Conservation (phyloP, 2,329 filamentous ascomycete genomes). For the Aspergillus chevalieri region DNA sequence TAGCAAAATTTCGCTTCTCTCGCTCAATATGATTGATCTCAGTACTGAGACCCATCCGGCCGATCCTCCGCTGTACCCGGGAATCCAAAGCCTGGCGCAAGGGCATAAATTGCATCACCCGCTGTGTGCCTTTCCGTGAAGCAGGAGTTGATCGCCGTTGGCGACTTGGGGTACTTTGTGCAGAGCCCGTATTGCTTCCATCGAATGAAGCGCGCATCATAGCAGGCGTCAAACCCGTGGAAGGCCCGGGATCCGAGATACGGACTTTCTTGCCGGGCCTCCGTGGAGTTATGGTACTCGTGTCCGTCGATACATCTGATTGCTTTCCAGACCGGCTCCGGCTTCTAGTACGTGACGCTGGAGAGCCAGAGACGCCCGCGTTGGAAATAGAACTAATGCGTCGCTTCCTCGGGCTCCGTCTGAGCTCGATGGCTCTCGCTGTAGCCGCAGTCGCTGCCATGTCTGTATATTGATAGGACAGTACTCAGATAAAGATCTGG, state of each 20-base stretch:
- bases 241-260: constrained; percentile 39
- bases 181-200: constrained; percentile 12
- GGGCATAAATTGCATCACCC: constrained; percentile 41
- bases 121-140: constrained; percentile 17
- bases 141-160: constrained; percentile 30
- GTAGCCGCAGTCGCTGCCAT: neutral
- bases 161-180: constrained; percentile 23
- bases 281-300: constrained; percentile 19
- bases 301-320: neutral
- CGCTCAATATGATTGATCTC: constrained; percentile 41
- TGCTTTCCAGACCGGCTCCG: neutral
- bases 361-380: constrained; percentile 1
- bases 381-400: constrained; percentile 15
- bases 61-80: constrained; percentile 39
- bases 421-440: constrained; percentile 5
- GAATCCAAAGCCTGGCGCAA: constrained; percentile 39
- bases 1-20: constrained; percentile 29
- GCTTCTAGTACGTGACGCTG: neutral
- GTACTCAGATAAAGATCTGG: neutral
- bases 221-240: constrained; percentile 41
- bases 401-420: constrained; percentile 16
- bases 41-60: constrained; percentile 41
- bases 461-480: neutral
- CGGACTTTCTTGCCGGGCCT: constrained; percentile 38
- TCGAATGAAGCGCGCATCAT: constrained; percentile 35